Percentiles rank a stretch among this genome's conserved stretches.
Conservation (phyloP, 768 basidiomycete species). For the Rhodotorula babjevae region DNA sequence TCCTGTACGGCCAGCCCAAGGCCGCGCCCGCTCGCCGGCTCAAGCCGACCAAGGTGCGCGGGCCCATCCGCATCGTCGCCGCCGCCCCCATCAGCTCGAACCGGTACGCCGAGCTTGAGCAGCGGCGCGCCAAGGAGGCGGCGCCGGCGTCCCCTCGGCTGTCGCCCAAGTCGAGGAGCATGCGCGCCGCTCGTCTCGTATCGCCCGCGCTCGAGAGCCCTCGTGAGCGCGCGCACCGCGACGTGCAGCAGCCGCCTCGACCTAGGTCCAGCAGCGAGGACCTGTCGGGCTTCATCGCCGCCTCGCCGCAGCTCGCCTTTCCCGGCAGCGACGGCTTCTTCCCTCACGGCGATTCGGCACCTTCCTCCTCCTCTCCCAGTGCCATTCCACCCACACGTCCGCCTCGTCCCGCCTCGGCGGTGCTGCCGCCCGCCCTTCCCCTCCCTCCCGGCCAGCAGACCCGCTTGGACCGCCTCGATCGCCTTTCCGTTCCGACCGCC, state of each 20-base stretch:
- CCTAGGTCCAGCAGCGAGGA: neutral
- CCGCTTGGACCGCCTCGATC: neutral
- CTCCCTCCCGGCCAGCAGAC: neutral
- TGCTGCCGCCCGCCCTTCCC: neutral
- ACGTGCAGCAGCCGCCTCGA: neutral
- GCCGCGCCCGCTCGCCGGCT: neutral
- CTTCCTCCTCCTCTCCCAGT: too few relatives aligned
- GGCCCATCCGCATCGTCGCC: slow-evolving; percentile 1
- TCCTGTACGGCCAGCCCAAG: neutral
- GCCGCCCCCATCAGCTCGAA: slow-evolving; percentile 3
- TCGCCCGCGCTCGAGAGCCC: too few relatives aligned
- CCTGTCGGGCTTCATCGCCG: slow-evolving; percentile 10
- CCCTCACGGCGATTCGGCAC: neutral
- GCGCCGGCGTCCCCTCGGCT: neutral
- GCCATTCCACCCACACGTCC: neutral
- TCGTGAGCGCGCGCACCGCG: too few relatives aligned
- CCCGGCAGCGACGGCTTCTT: neutral
- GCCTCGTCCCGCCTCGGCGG: neutral
- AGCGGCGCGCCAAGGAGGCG: neutral
- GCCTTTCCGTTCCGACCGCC: neutral
- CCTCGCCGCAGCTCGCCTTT: slow-evolving; percentile 23
- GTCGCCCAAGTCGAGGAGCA: slow-evolving; percentile 6
- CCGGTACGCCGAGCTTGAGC: slow-evolving; percentile 5
- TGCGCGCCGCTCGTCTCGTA: neutral
- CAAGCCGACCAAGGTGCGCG: neutral